phyloP scores from a whole-genome alignment of 2,329 filamentous ascomycete genomes.

The Alternaria gansuensis region DNA sequence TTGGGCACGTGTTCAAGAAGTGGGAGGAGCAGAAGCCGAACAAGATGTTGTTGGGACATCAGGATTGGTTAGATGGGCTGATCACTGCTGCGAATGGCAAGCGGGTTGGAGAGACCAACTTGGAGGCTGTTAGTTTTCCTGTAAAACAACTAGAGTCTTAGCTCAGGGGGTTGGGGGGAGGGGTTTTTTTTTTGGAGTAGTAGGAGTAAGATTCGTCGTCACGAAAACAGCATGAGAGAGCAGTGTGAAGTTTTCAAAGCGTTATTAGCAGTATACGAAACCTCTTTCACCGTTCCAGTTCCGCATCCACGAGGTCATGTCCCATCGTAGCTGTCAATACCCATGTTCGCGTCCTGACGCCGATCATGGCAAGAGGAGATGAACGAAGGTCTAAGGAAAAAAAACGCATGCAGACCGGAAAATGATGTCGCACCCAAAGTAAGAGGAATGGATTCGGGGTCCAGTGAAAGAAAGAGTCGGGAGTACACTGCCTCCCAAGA shows the following conservation, averaged over 20 bases:
- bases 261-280: conserved; percentile 32
- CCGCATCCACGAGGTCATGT: conserved; percentile 21
- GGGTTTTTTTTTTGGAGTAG: conserved; percentile 34
- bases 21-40: conserved; percentile 45
- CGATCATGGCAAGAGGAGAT: conserved; percentile 22
- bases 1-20: conserved; percentile 40
- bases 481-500: conserved; percentile 30
- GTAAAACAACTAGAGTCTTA: conserved; percentile 4
- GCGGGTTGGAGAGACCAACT: conserved; percentile 30
- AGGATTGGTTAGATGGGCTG: conserved; percentile 52
- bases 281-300: conserved; percentile 15
- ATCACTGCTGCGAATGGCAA: conserved; percentile 37
- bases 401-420: conserved; percentile 14
- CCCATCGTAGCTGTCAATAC: conserved; percentile 24
- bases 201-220: not conserved
- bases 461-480: conserved; percentile 21
- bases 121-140: conserved; percentile 30
- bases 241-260: conserved; percentile 23
- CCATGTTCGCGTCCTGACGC: conserved; percentile 31
- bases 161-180: conserved; percentile 47
- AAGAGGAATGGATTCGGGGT: conserved; percentile 26
- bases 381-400: conserved; percentile 16
- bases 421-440: conserved; percentile 12
- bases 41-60: conserved; percentile 50
- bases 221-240: not conserved